These are phyloP conservation scores for Holtermannia corniformis DNA, from an alignment of 768 basidiomycete species.

Conservation along the genomic window DNA sequence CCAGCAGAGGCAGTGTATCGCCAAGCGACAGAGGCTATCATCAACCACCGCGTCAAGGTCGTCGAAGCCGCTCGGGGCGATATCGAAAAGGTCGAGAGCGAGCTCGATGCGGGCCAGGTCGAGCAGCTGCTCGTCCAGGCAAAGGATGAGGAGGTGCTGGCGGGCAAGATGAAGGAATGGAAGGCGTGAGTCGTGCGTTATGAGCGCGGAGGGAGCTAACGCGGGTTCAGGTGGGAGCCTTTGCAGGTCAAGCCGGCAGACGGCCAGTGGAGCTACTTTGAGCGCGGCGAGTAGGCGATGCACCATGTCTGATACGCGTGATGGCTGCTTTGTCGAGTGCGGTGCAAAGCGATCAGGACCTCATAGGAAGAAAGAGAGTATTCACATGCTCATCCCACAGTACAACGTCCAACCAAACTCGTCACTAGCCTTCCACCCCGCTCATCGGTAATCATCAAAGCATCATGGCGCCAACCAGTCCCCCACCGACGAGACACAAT, in stretches of 20 bases:
- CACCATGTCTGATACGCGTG: too few relatives aligned
- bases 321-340: too few relatives aligned
- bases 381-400: too few relatives aligned
- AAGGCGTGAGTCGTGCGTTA: conserved; percentile 69
- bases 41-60: conserved; percentile 65
- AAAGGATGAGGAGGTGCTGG: conserved; percentile 67
- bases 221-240: conserved; percentile 65
- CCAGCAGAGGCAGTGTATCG: conserved; percentile 81
- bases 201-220: neutral
- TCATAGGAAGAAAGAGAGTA: too few relatives aligned
- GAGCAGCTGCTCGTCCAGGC: conserved; percentile 79
- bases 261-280: conserved; percentile 63
- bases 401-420: too few relatives aligned
- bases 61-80: conserved; percentile 60
- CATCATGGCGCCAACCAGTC: too few relatives aligned
- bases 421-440: too few relatives aligned
- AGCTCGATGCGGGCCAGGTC: conserved; percentile 72
- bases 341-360: too few relatives aligned
- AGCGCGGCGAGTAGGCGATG: conserved; percentile 15
- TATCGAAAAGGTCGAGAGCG: conserved; percentile 58
- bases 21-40: conserved; percentile 76
- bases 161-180: conserved; percentile 81
- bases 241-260: conserved; percentile 68
- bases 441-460: too few relatives aligned
- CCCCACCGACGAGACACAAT: too few relatives aligned